Conservation (phyloP, 1,284 basidiomycete species). For the Leccinum huronense region DNA sequence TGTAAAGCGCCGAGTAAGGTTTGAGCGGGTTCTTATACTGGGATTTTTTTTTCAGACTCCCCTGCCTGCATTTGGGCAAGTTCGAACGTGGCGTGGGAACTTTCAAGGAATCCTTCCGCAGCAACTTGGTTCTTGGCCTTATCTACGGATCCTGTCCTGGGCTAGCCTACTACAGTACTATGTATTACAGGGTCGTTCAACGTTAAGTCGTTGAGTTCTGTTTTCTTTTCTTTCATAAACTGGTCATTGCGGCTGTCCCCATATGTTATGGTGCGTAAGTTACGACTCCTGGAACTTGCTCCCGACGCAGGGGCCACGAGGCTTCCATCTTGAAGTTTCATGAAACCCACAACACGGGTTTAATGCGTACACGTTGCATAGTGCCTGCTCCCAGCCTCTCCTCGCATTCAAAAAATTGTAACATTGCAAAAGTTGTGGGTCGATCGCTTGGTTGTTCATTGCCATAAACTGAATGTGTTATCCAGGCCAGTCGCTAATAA, state of each 20-base stretch:
- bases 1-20: conserved; percentile 21
- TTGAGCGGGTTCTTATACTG: conserved; percentile 32
- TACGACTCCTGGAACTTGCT: background rate
- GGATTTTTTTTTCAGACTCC: conserved; percentile 35
- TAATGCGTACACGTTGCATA: conserved; percentile 9
- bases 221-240: background rate
- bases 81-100: conserved; percentile 10
- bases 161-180: background rate
- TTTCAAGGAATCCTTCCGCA: background rate
- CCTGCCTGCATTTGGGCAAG: conserved; percentile 29
- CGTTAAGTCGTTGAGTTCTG: background rate
- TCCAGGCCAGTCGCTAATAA: background rate
- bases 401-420: background rate
- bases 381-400: background rate
- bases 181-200: background rate
- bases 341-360: background rate
- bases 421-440: background rate
- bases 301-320: conserved; percentile 17
- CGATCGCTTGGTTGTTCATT: background rate
- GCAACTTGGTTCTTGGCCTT: conserved; percentile 9
- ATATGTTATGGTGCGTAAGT: conserved; percentile 6
- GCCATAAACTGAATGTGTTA: background rate
- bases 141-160: conserved; percentile 15
- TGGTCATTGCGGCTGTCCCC: background rate
- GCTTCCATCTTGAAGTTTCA: conserved; percentile 8